These are phyloP conservation scores for Tulasnella sp. DNA, from an alignment of 768 basidiomycete species.

Conservation along the genomic window DNA sequence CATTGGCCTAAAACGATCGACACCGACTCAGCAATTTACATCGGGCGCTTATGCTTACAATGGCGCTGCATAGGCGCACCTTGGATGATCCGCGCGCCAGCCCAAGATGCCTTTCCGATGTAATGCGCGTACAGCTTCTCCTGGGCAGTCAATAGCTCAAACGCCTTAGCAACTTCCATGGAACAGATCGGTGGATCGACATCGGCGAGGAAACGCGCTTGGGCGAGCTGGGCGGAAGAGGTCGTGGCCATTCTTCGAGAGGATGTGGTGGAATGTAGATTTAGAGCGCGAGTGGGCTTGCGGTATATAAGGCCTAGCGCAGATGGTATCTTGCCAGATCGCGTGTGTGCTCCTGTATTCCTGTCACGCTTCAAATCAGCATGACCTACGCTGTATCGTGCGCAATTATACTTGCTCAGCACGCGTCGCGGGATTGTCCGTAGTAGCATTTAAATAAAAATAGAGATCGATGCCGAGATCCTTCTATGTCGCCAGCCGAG, in stretches of 20 bases:
- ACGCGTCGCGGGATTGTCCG: too few relatives aligned
- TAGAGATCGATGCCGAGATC: too few relatives aligned
- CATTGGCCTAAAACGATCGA: conserved; percentile 40
- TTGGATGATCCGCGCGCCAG: conserved; percentile 74
- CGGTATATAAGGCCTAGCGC: not conserved
- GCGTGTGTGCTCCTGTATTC: not conserved
- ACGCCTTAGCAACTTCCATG: conserved; percentile 56
- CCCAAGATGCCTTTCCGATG: conserved; percentile 55
- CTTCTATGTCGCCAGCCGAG: too few relatives aligned
- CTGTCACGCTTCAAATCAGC: not conserved
- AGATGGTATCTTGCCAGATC: not conserved
- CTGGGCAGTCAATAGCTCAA: conserved; percentile 42
- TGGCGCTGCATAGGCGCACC: conserved; percentile 20
- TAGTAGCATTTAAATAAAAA: too few relatives aligned
- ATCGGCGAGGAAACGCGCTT: conserved; percentile 67
- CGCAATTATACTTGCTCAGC: not conserved
- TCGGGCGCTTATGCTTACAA: not conserved
- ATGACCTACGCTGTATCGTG: not conserved
- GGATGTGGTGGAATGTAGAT: not conserved
- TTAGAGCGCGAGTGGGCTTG: not conserved
- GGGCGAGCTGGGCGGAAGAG: not conserved
- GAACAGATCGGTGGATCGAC: conserved; percentile 63
- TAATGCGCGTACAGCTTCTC: conserved; percentile 75
- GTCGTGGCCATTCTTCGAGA: conserved; percentile 1
- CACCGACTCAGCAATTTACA: not conserved